Evolutionary conservation across 2,329 filamentous ascomycete genomes (phyloP), one percentile per base, ranked within the genome.

Genomic region (Paramyrothecium sp.): DNA sequence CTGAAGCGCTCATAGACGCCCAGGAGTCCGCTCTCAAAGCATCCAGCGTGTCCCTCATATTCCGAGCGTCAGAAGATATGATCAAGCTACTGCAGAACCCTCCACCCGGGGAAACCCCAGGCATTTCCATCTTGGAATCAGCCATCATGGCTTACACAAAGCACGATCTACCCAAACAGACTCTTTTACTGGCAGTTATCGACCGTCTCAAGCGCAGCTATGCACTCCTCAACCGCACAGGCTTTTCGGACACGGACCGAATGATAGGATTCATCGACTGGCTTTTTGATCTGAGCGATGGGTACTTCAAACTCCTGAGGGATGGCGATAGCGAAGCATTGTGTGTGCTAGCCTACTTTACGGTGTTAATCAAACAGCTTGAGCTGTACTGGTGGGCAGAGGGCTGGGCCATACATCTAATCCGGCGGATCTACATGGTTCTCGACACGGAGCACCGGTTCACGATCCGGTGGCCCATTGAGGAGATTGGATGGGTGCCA

Each of bases 1-100:
- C 61, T 48, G 55, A 51, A 17, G 52, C 60, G 23, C 30, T 63
- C 4, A 47, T 65, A 53, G 54, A 61, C 33, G 54, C 61, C n/a
- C 30, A 33, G 23, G 54, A 56, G 34, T 13, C 47, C 11, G 52
- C 51, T 20, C 51, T 58, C 53, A 19, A 21, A 30, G 50, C 52
- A n/a, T 58, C 56, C 2, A 21, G 52, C 19, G 48, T 49, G 3
- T 58, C 56, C 19, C 53, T 58, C 56, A 51, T 58, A 34, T 58
- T 58, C 53, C 46, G 30, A 30, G n/a, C 52, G n/a, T 54, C 30
- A 34, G 30, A 22, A 26, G 34, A 41, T 2, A 47, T 20, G 33
- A n/a, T 20, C 34, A n/a, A 51, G 13, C 47, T 47, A 21, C 51
- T 47, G 53, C 17, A 21, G 19, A 48, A 30, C 16, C 52, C 54